Conservation (phyloP, 2,329 filamentous ascomycete species). For the Chrysosporium queenslandicum region DNA sequence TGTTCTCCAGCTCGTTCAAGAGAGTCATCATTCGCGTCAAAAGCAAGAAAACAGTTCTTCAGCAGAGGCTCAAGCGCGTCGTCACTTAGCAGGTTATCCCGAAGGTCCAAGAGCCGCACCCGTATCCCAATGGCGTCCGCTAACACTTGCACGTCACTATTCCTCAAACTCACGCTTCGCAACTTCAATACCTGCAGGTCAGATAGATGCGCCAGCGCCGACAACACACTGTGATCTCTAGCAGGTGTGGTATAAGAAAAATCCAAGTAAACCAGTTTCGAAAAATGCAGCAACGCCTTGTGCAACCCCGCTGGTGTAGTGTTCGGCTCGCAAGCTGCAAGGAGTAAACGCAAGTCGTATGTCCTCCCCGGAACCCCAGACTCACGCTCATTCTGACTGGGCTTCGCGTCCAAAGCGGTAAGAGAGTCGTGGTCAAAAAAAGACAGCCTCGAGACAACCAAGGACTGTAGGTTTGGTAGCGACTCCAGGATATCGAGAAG, state of each 20-base stretch:
- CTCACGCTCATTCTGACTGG: slow-evolving; percentile 7
- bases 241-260: slow-evolving; percentile 46
- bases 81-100: slow-evolving; percentile 50
- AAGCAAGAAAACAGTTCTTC: slow-evolving; percentile 41
- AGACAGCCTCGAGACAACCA: slow-evolving; percentile 49
- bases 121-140: slow-evolving; percentile 43
- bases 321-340: slow-evolving; percentile 49
- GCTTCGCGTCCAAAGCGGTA: slow-evolving; percentile 36
- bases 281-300: slow-evolving; percentile 44
- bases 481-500: slow-evolving; percentile 49
- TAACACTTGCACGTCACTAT: slow-evolving; percentile 44
- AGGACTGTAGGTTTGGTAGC: slow-evolving; percentile 49
- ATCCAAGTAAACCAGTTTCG: slow-evolving; percentile 48
- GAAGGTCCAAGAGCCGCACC: slow-evolving; percentile 48
- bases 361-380: neutral
- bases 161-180: slow-evolving; percentile 44
- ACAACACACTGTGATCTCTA: slow-evolving; percentile 41
- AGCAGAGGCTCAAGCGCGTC: slow-evolving; percentile 44
- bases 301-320: slow-evolving; percentile 47
- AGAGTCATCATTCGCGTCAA: neutral
- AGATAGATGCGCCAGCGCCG: slow-evolving; percentile 37
- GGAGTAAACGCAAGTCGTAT: slow-evolving; percentile 46
- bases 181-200: slow-evolving; percentile 50
- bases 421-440: slow-evolving; percentile 54
- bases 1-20: slow-evolving; percentile 20